Base-by-base conservation (phyloP, 208 protist species). In the Trypanosoma platydactyli region DNA sequence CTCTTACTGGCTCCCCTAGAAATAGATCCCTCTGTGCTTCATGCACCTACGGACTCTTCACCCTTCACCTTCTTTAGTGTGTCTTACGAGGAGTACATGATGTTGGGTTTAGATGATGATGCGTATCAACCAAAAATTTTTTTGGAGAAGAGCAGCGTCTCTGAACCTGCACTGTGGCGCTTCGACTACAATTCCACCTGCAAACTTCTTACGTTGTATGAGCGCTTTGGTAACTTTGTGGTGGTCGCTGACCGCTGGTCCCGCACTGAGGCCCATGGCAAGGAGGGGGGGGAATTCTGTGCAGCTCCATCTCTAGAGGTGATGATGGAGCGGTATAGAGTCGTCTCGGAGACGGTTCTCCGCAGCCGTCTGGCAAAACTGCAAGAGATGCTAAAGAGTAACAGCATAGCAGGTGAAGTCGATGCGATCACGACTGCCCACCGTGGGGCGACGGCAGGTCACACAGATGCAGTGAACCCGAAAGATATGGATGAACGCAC, bases 191-290 rank as follows among this genome's bases (percentile, higher is more conserved):
- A 25, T 0, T 50, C 51, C 3, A 79, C 84, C 16, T 59, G 62
- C 24, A 84, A 84, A 41, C 66, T 91, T 15, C 64, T 83, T 16
- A 48, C 46, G 33, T 41, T 89, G 51, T 92, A 86, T 65, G 73
- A 74, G 24, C 71, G 73, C 0, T 92, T 85, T 58, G 82, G 86
- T 22, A 92, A 86, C 38, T 80, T 83, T 30, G 45, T 83, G 7
- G 69, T 92, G 20, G 64, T 84, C 18, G 74, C 58, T 7, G 86
- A 92, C 44, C 76, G 86, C 1, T 92, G 86, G 83, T 7, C 3
- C 6, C 61, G 27, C 45, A 63, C 51, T 12, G 54, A 76, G 24
- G 15, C 24, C n/a, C 16, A 29, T 41, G 44, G 38, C 20, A 35
- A 18, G 42, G 52, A 49, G 33, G 20, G n/a, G 30, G 46, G 41